Evolutionary conservation across 345 rosid genomes (phyloP), one percentile per base, ranked within the genome.

Genomic region (Litchi chinensis): DNA sequence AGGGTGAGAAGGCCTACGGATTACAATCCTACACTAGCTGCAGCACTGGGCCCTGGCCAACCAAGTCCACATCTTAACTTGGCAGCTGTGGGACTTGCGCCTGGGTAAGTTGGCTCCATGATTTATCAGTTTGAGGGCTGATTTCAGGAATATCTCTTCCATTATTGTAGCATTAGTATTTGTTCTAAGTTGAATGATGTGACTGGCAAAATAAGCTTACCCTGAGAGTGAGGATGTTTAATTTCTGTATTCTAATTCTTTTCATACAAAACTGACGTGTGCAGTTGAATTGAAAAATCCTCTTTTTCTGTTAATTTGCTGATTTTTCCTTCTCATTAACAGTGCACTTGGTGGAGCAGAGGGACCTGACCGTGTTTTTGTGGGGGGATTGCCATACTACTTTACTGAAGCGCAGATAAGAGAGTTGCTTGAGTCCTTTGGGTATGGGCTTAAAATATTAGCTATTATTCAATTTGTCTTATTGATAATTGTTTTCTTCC

Each of bases 1-100:
- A 88, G 84, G 81, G 91, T 88, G 41, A 77, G 86, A 74, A 84
- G 91, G 77, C 91, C 91, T 9, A 88, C 83, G 26, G 91, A 88
- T 74, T 88, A 88, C 60, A 88, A 88, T 70, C 91, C 91, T 21
- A 71, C 91, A 10, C 76, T 88, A 43, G 91, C 91, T 56, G 87
- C 87, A 69, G 74, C 84, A 6, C 91, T 88, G 79, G 91, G 91
- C 75, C 91, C 91, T 15, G 83, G 91, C 65, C 89, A 84, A 76
- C 87, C 91, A 54, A 86, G 52, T 77, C 86, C 89, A 10, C 68
- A 81, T 66, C 86, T 88, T 59, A 86, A 88, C 76, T 81, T 88
- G 71, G 87, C 87, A 74, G 91, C 89, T 79, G 86, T 88, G 77
- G 89, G 91, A 52, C 83, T 88, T 3, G 74, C 82, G 19, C 85